Percentiles rank a stretch among this genome's conserved stretches.
Evolutionary conservation across 768 basidiomycete genomes (phyloP).

Genomic region (Panaeolus cyanescens): DNA sequence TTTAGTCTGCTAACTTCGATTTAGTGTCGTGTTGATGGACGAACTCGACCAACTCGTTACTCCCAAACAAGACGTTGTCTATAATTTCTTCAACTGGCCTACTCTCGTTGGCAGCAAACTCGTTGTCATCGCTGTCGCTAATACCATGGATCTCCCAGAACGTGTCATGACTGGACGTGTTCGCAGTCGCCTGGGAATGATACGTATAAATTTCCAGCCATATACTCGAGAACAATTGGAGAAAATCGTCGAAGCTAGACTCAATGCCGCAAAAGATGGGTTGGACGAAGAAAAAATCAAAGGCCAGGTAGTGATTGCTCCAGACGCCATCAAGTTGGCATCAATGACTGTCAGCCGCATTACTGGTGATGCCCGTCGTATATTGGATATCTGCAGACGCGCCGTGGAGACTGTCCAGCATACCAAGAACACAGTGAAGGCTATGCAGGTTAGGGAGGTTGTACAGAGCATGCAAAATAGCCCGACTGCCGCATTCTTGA

Average conservation of each 20-base stretch:
- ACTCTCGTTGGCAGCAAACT: slow-evolving; percentile 86
- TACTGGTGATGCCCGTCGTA: slow-evolving; percentile 92
- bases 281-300: slow-evolving; percentile 38
- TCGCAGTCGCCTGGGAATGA: slow-evolving; percentile 92
- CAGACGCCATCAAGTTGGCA: slow-evolving; percentile 83
- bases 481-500: slow-evolving; percentile 82
- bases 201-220: slow-evolving; percentile 89
- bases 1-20: slow-evolving; percentile 7
- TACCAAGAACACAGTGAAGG: slow-evolving; percentile 52
- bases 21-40: slow-evolving; percentile 95
- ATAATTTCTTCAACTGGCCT: slow-evolving; percentile 99
- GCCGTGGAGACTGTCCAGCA: slow-evolving; percentile 78
- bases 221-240: slow-evolving; percentile 80
- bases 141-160: slow-evolving; percentile 98
- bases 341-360: slow-evolving; percentile 72
- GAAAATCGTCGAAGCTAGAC: slow-evolving; percentile 83
- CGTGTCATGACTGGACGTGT: slow-evolving; percentile 92
- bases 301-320: slow-evolving; percentile 49
- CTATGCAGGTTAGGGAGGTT: slow-evolving; percentile 76
- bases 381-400: slow-evolving; percentile 92
- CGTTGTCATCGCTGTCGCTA: slow-evolving; percentile 95
- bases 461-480: slow-evolving; percentile 88
- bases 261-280: slow-evolving; percentile 58
- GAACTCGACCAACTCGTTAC: slow-evolving; percentile 97
- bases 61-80: slow-evolving; percentile 95